These are phyloP conservation scores for Selaginella moellendorffii DNA, from an alignment of 75 land plant genomes.

Conservation along the genomic window DNA sequence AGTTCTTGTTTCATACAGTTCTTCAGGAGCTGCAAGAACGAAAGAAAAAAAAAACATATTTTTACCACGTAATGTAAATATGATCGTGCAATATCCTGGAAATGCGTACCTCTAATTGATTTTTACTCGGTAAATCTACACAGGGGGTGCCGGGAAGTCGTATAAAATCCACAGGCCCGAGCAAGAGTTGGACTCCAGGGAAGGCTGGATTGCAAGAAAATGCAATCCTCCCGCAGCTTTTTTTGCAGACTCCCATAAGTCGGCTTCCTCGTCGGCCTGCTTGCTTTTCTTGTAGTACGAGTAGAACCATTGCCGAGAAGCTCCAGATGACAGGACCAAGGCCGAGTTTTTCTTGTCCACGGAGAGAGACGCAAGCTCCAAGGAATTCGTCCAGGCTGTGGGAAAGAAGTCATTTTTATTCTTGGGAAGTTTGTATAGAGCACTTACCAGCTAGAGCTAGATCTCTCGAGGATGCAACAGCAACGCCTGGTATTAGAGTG, in stretches of 20 bases:
- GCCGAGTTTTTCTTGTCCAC: constrained; percentile 41
- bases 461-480: constrained; percentile 85
- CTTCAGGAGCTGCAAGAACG: no score
- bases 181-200: constrained; percentile 85
- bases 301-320: constrained; percentile 63
- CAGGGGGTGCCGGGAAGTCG: constrained; percentile 70
- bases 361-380: constrained; percentile 72
- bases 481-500: constrained; percentile 76
- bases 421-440: background rate
- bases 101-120: no score
- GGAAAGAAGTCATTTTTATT: background rate
- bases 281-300: constrained; percentile 63
- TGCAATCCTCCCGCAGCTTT: constrained; percentile 81
- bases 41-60: no score
- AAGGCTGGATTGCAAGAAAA: constrained; percentile 81
- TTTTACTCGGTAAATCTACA: no score
- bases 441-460: constrained; percentile 70
- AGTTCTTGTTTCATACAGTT: no score
- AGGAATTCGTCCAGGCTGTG: constrained; percentile 93
- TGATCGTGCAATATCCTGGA: no score
- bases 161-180: constrained; percentile 83
- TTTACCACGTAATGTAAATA: no score
- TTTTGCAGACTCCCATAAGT: constrained; percentile 95
- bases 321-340: constrained; percentile 70
- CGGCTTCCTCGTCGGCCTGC: constrained; percentile 62